phyloP scores from a whole-genome alignment of 1,139 yeast genomes.

The Geotrichum cucujoidarum region DNA sequence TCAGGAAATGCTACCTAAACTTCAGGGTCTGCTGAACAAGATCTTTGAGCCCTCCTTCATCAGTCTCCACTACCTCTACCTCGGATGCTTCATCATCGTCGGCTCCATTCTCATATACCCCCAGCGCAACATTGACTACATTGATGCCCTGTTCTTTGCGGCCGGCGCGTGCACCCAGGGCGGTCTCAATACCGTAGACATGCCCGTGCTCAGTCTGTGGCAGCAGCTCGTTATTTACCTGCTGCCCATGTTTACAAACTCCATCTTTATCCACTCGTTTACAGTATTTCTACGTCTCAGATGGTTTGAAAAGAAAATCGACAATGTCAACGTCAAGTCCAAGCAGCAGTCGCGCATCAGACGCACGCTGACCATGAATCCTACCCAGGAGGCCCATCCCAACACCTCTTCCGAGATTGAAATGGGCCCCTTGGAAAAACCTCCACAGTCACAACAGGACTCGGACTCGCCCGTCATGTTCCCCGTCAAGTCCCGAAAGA shows the following conservation, averaged over 20 bases:
- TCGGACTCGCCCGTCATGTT: too few relatives aligned
- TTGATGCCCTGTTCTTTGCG: conserved; percentile 74
- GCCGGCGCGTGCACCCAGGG: conserved; percentile 85
- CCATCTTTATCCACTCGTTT: conserved; percentile 76
- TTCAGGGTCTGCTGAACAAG: not conserved
- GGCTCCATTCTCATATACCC: conserved; percentile 77
- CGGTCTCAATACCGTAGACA: conserved; percentile 66
- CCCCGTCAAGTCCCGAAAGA: conserved; percentile 3
- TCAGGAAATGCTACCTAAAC: not conserved
- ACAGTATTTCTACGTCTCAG: conserved; percentile 16
- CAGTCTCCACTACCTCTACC: conserved; percentile 13
- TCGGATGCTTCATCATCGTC: conserved; percentile 37
- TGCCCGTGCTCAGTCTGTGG: conserved; percentile 57
- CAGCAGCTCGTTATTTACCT: conserved; percentile 55
- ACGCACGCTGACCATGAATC: conserved; percentile 3
- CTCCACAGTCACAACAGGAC: too few relatives aligned
- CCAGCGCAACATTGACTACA: conserved; percentile 56
- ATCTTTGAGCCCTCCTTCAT: conserved; percentile 6
- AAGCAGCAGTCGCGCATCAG: conserved; percentile 52
- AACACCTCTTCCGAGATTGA: too few relatives aligned
- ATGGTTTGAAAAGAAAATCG: conserved; percentile 77
- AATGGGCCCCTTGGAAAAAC: not conserved
- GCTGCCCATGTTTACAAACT: conserved; percentile 65
- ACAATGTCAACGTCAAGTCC: conserved; percentile 69
- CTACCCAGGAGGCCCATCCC: not conserved